Evolutionary conservation across 495 filamentous ascomycete genomes (phyloP), one percentile per base, ranked within the genome.

Genomic region (Monascus purpureus): DNA sequence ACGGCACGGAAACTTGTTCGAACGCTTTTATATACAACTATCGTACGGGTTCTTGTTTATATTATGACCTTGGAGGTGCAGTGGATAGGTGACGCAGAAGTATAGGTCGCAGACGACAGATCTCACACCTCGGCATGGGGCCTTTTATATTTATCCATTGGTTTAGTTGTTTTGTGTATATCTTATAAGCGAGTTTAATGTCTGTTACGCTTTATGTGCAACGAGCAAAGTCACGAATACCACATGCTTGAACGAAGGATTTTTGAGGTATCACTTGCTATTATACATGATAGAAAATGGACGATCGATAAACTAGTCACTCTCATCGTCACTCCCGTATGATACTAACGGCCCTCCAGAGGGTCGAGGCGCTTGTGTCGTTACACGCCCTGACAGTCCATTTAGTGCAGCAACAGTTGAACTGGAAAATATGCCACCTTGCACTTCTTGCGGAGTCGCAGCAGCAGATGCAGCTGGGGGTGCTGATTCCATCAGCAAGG

Each of bases 291-390:
- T 28, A 49, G 36, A 36, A 37, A 30, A 32, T 16, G 28, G 32
- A 22, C 4, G 20, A 42, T 33, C 9, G 23, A 32, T 38, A 29
- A 31, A 29, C 50, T 43, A 70, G 38, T 70, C 65, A 38, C 70
- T 74, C 42, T 93, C 87, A 47, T 83, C 82, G 56, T 94, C 88
- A 56, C 87, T 94, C 20, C 76, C 88, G 46, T 96, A 96, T 7
- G 69, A 80, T 7, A 93, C 87, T 45, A 96, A 61, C 8, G 83
- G 80, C 11, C 84, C 83, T 13, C 45, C 44, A 7, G 50, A 43
- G 16, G 41, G 34, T 28, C 57, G 43, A 4, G 53, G 43, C 1
- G 50, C 46, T 40, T 58, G 46, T 17, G 55, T 62, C 15, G 38
- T 54, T 17, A 62, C 45, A 38, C 41, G 53, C 20, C 55, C 31